A percentile compares a stretch with the other conserved stretches of the same genome.
phyloP scores from a whole-genome alignment of 176 grass and related monocot genomes.

The Elaeis guineensis region DNA sequence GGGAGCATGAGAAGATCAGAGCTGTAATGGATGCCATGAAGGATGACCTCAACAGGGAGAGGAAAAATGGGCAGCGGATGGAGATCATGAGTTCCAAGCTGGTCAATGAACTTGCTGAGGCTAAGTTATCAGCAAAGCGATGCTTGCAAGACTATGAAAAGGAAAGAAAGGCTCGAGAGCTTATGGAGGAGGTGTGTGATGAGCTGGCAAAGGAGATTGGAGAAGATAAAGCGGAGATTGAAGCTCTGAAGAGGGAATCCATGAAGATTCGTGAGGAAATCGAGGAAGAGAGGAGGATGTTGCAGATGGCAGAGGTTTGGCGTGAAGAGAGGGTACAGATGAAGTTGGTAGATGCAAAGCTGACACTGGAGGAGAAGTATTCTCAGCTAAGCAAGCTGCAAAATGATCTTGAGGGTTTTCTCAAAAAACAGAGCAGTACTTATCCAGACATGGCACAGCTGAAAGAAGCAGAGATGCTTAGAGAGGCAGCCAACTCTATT shows the following conservation, averaged over 20 bases:
- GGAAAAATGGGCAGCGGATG: slow-evolving; percentile 33
- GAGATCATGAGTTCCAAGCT: slow-evolving; percentile 57
- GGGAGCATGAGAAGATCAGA: slow-evolving; percentile 50
- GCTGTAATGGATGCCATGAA: slow-evolving; percentile 50
- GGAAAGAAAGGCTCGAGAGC: slow-evolving; percentile 45
- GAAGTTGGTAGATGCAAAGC: slow-evolving; percentile 68
- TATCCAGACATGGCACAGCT: slow-evolving; percentile 19
- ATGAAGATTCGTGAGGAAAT: slow-evolving; percentile 53
- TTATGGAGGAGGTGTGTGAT: slow-evolving; percentile 80
- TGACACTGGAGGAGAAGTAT: slow-evolving; percentile 60
- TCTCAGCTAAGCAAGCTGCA: slow-evolving; percentile 37
- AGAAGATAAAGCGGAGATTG: slow-evolving; percentile 59
- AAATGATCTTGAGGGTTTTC: slow-evolving; percentile 31
- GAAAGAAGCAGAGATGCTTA: slow-evolving; percentile 37
- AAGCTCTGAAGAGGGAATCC: slow-evolving; percentile 41
- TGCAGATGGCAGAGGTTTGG: slow-evolving; percentile 73
- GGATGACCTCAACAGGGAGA: slow-evolving; percentile 49
- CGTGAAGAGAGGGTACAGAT: slow-evolving; percentile 71
- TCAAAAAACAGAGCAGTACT: slow-evolving; percentile 14
- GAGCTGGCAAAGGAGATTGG: slow-evolving; percentile 67
- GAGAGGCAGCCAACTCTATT: slow-evolving; percentile 25
- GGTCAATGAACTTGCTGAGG: slow-evolving; percentile 49
- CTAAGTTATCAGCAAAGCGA: slow-evolving; percentile 34
- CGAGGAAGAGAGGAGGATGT: slow-evolving; percentile 70
- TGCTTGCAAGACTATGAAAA: slow-evolving; percentile 61